Percentiles rank a stretch among this genome's conserved stretches.
Evolutionary conservation across 176 grass and related monocot species (phyloP).

Genomic region (Triticum turgidum): DNA sequence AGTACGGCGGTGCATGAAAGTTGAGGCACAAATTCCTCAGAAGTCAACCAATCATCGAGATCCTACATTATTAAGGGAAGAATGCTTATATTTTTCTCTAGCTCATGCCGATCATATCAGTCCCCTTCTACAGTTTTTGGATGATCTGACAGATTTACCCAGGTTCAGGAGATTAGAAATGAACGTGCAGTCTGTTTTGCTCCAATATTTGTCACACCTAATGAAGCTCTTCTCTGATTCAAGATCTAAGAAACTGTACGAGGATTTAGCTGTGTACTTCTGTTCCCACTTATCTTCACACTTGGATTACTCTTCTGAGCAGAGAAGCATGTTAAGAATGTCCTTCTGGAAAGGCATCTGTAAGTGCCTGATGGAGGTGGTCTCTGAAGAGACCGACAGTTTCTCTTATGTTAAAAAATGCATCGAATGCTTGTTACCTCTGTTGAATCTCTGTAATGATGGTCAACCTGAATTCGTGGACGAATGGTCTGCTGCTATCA

Average conservation of each 20-base stretch:
- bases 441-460: constrained; percentile 48
- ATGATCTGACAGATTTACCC: constrained; percentile 76
- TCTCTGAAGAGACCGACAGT: constrained; percentile 39
- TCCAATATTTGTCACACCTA: constrained; percentile 61
- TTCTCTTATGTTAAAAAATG: constrained; percentile 60
- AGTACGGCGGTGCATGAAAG: constrained; percentile 71
- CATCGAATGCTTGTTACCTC: constrained; percentile 56
- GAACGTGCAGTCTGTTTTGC: constrained; percentile 58
- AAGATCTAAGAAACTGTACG: constrained; percentile 72
- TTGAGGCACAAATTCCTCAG: constrained; percentile 45
- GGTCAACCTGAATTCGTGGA: constrained; percentile 43
- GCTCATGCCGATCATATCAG: constrained; percentile 70
- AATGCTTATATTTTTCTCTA: constrained; percentile 78
- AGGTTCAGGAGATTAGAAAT: constrained; percentile 81
- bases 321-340: constrained; percentile 68
- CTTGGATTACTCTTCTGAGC: constrained; percentile 49
- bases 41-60: constrained; percentile 20
- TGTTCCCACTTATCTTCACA: constrained; percentile 46
- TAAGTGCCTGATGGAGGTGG: constrained; percentile 50
- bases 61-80: constrained; percentile 53
- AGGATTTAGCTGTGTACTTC: constrained; percentile 66
- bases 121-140: constrained; percentile 69
- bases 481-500: constrained; percentile 73
- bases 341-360: constrained; percentile 77
- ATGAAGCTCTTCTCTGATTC: constrained; percentile 71